phyloP scores from a whole-genome alignment of 768 basidiomycete species.

The Leccinellum rugosiceps region DNA sequence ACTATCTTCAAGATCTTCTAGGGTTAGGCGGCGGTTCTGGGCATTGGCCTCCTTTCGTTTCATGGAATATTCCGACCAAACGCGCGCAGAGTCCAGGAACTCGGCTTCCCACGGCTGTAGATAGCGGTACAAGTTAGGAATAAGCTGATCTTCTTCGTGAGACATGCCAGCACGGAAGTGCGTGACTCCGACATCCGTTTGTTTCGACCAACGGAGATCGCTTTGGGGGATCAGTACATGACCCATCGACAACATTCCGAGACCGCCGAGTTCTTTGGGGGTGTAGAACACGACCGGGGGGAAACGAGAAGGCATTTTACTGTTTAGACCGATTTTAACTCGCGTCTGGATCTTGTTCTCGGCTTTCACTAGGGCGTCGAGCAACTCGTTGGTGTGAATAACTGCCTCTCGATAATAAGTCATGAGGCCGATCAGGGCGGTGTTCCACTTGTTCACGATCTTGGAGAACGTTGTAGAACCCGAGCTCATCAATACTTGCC shows the following conservation, averaged over 20 bases:
- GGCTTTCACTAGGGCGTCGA: constrained; percentile 95
- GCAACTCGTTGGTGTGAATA: constrained; percentile 93
- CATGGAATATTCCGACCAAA: constrained; percentile 99
- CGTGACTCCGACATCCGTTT: constrained; percentile 95
- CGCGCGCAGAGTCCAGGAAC: constrained; percentile 96
- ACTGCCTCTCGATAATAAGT: constrained; percentile 98
- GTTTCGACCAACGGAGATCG: constrained; percentile 96
- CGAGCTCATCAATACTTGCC: constrained; percentile 97
- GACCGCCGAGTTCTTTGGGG: constrained; percentile 96
- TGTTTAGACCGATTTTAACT: constrained; percentile 99
- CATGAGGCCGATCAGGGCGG: constrained; percentile 92
- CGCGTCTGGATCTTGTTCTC: constrained; percentile 99
- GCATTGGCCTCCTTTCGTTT: constrained; percentile 99
- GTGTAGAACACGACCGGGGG: constrained; percentile 96
- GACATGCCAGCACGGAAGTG: constrained; percentile 99
- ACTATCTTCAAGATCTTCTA: constrained; percentile 97
- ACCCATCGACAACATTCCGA: constrained; percentile 99
- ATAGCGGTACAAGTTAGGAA: constrained; percentile 96
- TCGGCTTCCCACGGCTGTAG: constrained; percentile 97
- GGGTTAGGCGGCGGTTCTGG: constrained; percentile 91
- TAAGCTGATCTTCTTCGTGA: constrained; percentile 90
- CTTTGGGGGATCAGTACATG: constrained; percentile 98
- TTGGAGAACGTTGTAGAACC: constrained; percentile 99
- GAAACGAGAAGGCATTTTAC: constrained; percentile 99
- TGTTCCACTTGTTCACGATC: constrained; percentile 99